A percentile compares a stretch with the other conserved stretches of the same genome.
Evolutionary conservation across 768 basidiomycete genomes (phyloP).

Genomic region (Mycena indigotica): DNA sequence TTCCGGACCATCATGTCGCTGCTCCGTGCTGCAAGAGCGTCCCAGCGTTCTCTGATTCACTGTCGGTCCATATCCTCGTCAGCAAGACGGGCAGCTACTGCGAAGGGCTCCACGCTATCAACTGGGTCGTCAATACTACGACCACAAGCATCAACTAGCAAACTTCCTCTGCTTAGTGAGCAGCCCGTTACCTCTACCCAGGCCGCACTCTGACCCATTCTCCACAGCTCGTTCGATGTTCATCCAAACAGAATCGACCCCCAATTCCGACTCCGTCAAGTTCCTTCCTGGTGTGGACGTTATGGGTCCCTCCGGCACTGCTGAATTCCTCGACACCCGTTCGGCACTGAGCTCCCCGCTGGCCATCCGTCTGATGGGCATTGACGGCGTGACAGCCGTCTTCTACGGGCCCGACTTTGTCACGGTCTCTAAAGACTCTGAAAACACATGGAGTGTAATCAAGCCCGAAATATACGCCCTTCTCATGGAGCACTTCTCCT

Average conservation of each 20-base stretch:
- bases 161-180: conserved; percentile 39
- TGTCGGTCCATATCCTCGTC: conserved; percentile 16
- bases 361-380: conserved; percentile 92
- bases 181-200: not conserved
- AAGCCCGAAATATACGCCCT: conserved; percentile 97
- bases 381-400: conserved; percentile 85
- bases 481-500: conserved; percentile 97
- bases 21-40: not conserved
- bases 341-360: conserved; percentile 88
- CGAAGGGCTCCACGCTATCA: conserved; percentile 28
- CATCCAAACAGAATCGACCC: conserved; percentile 97
- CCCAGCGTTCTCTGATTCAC: not conserved
- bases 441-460: conserved; percentile 83
- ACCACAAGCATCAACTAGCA: conserved; percentile 19
- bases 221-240: conserved; percentile 89
- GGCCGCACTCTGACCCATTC: not conserved
- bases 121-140: conserved; percentile 26
- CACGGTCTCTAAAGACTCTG: conserved; percentile 88
- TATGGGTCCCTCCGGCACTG: conserved; percentile 84
- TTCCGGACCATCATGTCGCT: conserved; percentile 2
- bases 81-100: conserved; percentile 10
- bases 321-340: conserved; percentile 91
- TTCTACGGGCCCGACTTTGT: conserved; percentile 99
- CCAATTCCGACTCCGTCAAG: conserved; percentile 96
- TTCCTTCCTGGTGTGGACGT: conserved; percentile 94